A percentile compares a stretch with the other conserved stretches of the same genome.
phyloP scores from a whole-genome alignment of 2,329 filamentous ascomycete species.

The Paecilomyces niveus region DNA sequence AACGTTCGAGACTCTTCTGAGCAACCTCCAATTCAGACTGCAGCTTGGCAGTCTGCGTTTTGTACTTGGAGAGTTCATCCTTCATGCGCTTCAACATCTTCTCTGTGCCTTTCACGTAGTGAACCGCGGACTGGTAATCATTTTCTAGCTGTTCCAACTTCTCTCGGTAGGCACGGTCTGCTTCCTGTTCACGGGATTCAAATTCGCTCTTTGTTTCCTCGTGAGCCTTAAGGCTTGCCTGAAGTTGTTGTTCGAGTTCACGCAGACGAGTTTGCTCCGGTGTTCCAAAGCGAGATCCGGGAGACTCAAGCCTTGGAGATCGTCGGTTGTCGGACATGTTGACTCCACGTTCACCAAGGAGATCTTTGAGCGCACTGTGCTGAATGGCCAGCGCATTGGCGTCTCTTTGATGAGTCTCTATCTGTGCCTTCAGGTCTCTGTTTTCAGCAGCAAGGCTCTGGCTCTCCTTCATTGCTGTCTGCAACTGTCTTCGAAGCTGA shows the following conservation, averaged over 20 bases:
- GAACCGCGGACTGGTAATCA: constrained; percentile 94
- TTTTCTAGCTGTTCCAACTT: constrained; percentile 91
- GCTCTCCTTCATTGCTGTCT: constrained; percentile 73
- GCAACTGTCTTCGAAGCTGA: constrained; percentile 80
- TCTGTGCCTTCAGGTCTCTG: constrained; percentile 70
- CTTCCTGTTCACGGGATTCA: constrained; percentile 73
- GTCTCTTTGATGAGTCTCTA: constrained; percentile 83
- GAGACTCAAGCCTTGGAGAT: constrained; percentile 64
- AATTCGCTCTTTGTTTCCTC: constrained; percentile 76
- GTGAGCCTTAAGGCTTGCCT: constrained; percentile 67
- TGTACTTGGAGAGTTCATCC: constrained; percentile 89
- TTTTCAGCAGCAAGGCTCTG: constrained; percentile 76
- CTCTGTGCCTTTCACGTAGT: constrained; percentile 96
- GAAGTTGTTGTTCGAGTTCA: constrained; percentile 83
- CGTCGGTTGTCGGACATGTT: constrained; percentile 64
- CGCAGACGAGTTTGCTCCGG: constrained; percentile 73
- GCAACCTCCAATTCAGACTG: constrained; percentile 71
- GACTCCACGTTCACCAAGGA: constrained; percentile 81
- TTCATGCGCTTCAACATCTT: constrained; percentile 99
- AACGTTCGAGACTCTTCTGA: constrained; percentile 45
- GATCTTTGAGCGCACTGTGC: constrained; percentile 86
- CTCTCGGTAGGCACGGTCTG: constrained; percentile 83
- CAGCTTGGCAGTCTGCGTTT: constrained; percentile 73
- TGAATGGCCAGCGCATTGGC: constrained; percentile 91
- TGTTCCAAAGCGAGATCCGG: constrained; percentile 65